phyloP scores from a whole-genome alignment of 352 stramenopile genomes.

The Saprolegnia diclina region DNA sequence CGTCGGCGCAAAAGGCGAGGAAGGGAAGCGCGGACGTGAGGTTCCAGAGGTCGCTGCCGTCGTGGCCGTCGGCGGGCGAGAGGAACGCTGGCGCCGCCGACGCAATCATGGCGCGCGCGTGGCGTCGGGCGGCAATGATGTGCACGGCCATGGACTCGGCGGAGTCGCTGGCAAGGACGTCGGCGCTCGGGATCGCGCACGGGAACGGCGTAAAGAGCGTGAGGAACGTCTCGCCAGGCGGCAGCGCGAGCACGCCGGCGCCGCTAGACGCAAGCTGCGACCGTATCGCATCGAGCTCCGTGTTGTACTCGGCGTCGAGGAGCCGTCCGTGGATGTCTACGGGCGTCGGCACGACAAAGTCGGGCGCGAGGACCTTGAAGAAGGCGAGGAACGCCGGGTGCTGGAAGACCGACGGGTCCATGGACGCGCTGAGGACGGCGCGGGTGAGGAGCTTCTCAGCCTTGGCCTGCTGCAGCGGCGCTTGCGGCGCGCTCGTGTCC shows the following conservation, averaged over 20 bases:
- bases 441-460: neutral
- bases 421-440: neutral
- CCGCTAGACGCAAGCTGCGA: constrained; percentile 1
- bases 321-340: neutral
- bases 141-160: neutral
- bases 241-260: neutral
- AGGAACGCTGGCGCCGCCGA: too few relatives aligned
- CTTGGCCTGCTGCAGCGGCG: neutral
- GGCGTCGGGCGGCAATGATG: neutral
- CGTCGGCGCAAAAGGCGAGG: neutral
- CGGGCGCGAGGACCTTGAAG: neutral
- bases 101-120: neutral
- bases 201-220: constrained; percentile 6
- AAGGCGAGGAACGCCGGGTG: neutral
- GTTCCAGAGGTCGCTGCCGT: neutral
- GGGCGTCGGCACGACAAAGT: neutral
- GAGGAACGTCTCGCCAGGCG: neutral
- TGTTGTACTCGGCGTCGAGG: neutral
- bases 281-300: neutral
- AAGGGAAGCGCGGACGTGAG: neutral
- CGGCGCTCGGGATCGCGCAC: neutral
- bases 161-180: neutral
- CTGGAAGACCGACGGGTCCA: neutral
- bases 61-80: neutral
- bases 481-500: neutral